Percentiles rank a stretch among this genome's conserved stretches.
Evolutionary conservation across 83 land plant species (phyloP).

Genomic region (Picea abies): DNA sequence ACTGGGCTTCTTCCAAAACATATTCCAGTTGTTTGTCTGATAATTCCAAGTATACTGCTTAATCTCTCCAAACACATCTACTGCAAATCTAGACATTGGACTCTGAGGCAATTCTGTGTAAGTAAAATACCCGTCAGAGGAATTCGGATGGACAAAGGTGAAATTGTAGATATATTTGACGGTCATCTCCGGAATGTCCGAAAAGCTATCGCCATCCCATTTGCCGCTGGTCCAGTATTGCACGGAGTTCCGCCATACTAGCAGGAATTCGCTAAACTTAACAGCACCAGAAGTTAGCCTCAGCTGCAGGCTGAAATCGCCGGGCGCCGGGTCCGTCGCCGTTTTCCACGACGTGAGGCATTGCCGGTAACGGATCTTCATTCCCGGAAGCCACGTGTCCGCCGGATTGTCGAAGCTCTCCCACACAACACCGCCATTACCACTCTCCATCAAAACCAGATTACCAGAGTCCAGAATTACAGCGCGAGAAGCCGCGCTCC

Average conservation of each 20-base stretch:
- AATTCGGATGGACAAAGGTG: constrained; percentile 17
- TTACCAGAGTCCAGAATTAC: constrained; percentile 29
- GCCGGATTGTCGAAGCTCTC: constrained; percentile 27
- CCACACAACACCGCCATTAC: constrained; percentile 12
- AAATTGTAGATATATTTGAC: constrained; percentile 4
- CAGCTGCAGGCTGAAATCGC: constrained; percentile 21
- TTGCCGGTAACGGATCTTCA: constrained; percentile 27
- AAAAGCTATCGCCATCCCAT: constrained; percentile 32
- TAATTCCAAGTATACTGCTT: constrained; percentile 22
- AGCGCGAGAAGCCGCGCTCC: constrained; percentile 12
- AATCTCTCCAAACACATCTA: constrained; percentile 18
- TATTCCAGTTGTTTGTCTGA: constrained; percentile 17
- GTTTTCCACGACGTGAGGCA: constrained; percentile 29
- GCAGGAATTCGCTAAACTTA: constrained; percentile 6
- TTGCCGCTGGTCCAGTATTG: constrained; percentile 25
- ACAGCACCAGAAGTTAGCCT: constrained; percentile 17
- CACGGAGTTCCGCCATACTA: constrained; percentile 6
- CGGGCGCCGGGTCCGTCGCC: constrained; percentile 32
- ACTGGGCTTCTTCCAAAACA: constrained; percentile 15
- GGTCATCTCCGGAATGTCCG: constrained; percentile 27
- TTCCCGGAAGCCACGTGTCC: constrained; percentile 31
- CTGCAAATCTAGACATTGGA: constrained; percentile 14
- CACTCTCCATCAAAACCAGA: constrained; percentile 15
- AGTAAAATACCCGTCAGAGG: constrained; percentile 13
- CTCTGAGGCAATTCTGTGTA: neutral